Conservation (phyloP, 2,329 filamentous ascomycete genomes). For the Claviceps arundinis region DNA sequence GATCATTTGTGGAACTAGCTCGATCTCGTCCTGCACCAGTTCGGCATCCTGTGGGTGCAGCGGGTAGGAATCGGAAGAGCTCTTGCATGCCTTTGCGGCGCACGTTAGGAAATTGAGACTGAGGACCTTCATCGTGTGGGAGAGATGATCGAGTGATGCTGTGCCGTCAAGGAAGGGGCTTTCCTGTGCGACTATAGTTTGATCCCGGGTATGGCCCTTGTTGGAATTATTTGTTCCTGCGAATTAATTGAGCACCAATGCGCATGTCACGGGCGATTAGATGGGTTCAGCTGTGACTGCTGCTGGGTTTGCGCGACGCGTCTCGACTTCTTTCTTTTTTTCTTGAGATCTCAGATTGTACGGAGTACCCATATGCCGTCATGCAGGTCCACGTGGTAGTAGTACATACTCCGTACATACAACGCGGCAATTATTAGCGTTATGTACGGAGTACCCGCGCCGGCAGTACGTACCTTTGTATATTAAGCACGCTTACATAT, state of each 20-base stretch:
- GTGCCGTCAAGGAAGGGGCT: neutral
- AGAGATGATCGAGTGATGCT: neutral
- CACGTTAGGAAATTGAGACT: conserved; percentile 95
- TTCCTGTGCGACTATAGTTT: neutral
- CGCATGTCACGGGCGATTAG: too few species aligned
- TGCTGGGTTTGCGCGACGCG: too few species aligned
- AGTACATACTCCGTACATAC: neutral
- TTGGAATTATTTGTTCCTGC: too few species aligned
- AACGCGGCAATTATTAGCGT: too few species aligned
- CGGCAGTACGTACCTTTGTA: neutral
- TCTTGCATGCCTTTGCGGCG: conserved; percentile 90
- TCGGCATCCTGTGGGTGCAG: conserved; percentile 88
- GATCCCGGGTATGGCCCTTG: neutral
- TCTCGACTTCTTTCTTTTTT: conserved; percentile 14
- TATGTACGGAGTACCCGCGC: too few species aligned
- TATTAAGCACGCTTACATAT: neutral
- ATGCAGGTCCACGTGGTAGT: conserved; percentile 7
- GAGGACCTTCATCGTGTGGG: conserved; percentile 67
- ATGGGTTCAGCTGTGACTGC: too few species aligned
- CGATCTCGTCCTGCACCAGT: conserved; percentile 74
- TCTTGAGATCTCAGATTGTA: neutral
- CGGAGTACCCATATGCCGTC: neutral
- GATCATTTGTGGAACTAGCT: conserved; percentile 69
- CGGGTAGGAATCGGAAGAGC: conserved; percentile 65
- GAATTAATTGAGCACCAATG: too few species aligned